phyloP scores from a whole-genome alignment of 345 rosid species.

The Camelina laxa region DNA sequence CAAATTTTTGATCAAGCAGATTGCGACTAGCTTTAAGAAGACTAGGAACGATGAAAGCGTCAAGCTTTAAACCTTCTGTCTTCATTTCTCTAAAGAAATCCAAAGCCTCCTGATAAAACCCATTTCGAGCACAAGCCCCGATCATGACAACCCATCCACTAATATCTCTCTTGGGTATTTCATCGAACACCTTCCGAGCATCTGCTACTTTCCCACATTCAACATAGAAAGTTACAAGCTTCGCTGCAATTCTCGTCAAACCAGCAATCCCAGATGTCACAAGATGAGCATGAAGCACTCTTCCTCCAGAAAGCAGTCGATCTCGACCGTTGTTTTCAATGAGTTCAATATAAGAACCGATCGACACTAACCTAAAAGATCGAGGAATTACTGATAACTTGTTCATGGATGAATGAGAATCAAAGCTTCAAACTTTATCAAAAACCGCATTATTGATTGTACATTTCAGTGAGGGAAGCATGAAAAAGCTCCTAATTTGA shows the following conservation, averaged over 20 bases:
- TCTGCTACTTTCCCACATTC: constrained; percentile 47
- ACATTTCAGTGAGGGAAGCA: constrained; percentile 12
- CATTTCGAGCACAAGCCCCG: constrained; percentile 64
- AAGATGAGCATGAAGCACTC: constrained; percentile 60
- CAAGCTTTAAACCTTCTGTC: constrained; percentile 48
- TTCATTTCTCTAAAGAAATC: constrained; percentile 57
- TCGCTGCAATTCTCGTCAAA: constrained; percentile 51
- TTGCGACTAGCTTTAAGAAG: constrained; percentile 73
- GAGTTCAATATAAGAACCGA: constrained; percentile 47
- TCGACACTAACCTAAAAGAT: constrained; percentile 47
- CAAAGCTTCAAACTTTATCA: constrained; percentile 23
- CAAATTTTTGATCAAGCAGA: constrained; percentile 51
- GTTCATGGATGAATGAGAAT: constrained; percentile 6
- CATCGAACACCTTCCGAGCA: constrained; percentile 75
- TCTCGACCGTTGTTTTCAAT: constrained; percentile 45
- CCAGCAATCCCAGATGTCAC: constrained; percentile 51
- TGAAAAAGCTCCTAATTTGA: background rate
- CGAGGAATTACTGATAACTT: constrained; percentile 34
- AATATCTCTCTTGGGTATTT: constrained; percentile 56
- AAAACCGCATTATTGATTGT: constrained; percentile 12
- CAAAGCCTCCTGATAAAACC: constrained; percentile 58
- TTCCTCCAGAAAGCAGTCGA: constrained; percentile 51
- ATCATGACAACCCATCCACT: constrained; percentile 58
- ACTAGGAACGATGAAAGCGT: constrained; percentile 69
- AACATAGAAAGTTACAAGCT: constrained; percentile 56